Base-by-base conservation (phyloP, 495 filamentous ascomycete genomes). In the Cercophora scortea region DNA sequence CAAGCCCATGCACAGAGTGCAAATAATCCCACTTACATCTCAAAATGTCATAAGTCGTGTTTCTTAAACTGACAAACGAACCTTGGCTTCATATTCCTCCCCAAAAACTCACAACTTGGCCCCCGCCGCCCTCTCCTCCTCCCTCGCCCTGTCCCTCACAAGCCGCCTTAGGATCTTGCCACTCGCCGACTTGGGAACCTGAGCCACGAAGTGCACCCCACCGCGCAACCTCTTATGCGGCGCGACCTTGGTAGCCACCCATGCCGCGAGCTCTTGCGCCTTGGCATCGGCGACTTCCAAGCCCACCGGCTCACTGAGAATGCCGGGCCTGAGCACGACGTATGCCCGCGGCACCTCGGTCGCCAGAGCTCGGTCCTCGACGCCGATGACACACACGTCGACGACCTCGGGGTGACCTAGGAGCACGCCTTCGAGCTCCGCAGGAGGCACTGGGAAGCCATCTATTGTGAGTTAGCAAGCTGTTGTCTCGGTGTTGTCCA, bases 131-230 rank as follows among this genome's bases (percentile, higher is more conserved):
- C 68, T 63, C 45, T 68, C 55, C 50, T 72, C 70, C 47, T 60
- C 57, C 56, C 51, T 68, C 38, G 59, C 66, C 48, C 64, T 50
- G 8, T 72, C 75, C 39, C 74, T 69, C 54, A 83, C 55, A 52
- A 92, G 51, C 42, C 89, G 76, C 56, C 91, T 83, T 59, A 97
- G 65, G 47, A 96, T 90, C 79, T 97, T 97, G 1, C 92, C 92
- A 63, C 82, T 85, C 0, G 79, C 78, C 53, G 84, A 92, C 78
- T 93, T 95, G 32, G 92, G 92, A 8, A 97, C 80, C 56, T 78
- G 74, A 54, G 95, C 83, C 8, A 95, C 75, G 61, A 94, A 97
- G 8, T 76, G 77, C 0, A 96, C 78, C 3, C 92, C 92, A 15
- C 92, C 92, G 33, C 87, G 79, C 60, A 96, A 69, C 52, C 79